phyloP scores from a whole-genome alignment of 768 basidiomycete species.

The Pleurotus salmoneostramineus region DNA sequence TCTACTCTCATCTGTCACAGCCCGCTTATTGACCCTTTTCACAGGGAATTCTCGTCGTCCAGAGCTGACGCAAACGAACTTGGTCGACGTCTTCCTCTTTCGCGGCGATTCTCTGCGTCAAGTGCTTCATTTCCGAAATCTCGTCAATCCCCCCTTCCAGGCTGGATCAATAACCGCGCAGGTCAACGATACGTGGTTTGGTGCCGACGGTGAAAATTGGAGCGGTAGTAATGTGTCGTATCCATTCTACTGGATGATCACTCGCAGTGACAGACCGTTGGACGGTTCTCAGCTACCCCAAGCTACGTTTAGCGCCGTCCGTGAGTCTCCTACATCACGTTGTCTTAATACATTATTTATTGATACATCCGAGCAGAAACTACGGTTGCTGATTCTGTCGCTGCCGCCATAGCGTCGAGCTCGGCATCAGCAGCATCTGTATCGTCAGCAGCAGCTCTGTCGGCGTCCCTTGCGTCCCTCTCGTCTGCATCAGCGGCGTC shows the following conservation, averaged over 20 bases:
- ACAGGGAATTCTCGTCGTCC: conserved; percentile 77
- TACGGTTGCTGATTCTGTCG: conserved; percentile 66
- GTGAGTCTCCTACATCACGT: conserved; percentile 45
- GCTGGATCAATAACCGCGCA: conserved; percentile 50
- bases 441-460: conserved; percentile 27
- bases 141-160: conserved; percentile 43
- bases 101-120: conserved; percentile 60
- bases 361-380: conserved; percentile 48
- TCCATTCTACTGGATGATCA: conserved; percentile 78
- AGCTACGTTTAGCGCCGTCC: conserved; percentile 74
- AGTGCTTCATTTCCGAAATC: conserved; percentile 39
- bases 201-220: conserved; percentile 43
- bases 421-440: conserved; percentile 22
- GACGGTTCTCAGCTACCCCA: conserved; percentile 62
- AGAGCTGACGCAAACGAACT: conserved; percentile 54
- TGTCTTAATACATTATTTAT: conserved; percentile 1
- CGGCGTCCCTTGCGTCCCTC: conserved; percentile 46
- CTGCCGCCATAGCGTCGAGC: conserved; percentile 49
- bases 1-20: conserved; percentile 11
- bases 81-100: conserved; percentile 75
- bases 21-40: not conserved
- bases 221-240: conserved; percentile 51
- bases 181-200: conserved; percentile 79
- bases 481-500: conserved; percentile 22
- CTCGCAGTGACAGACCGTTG: conserved; percentile 49